Conservation (phyloP, 192 early-diverging fungal species). For the Coemansia sp. region DNA sequence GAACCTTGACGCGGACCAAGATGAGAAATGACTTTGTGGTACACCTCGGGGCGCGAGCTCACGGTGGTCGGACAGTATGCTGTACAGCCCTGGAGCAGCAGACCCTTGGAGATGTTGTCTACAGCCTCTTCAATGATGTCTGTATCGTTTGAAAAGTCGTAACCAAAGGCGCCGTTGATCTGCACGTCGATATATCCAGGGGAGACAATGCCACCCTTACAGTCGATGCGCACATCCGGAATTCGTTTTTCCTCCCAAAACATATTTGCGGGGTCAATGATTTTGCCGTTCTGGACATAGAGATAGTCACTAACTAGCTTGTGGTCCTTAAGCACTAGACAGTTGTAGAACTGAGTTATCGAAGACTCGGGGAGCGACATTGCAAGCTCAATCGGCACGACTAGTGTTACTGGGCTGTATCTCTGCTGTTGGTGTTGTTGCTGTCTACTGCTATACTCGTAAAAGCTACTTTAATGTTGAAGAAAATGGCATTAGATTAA, state of each 20-base stretch:
- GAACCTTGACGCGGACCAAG: conserved; percentile 67
- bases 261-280: conserved; percentile 69
- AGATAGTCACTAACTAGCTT: conserved; percentile 71
- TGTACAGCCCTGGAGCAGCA: conserved; percentile 78
- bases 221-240: conserved; percentile 71
- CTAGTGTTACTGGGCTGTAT: background rate
- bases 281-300: conserved; percentile 76
- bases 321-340: conserved; percentile 72
- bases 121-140: conserved; percentile 65
- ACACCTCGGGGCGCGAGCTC: conserved; percentile 69
- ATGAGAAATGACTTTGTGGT: conserved; percentile 61
- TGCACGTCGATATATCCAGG: conserved; percentile 82
- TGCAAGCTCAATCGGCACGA: background rate
- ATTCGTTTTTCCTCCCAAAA: conserved; percentile 69
- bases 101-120: conserved; percentile 67
- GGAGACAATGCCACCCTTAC: conserved; percentile 68
- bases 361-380: conserved; percentile 12
- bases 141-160: conserved; percentile 70
- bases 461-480: no score
- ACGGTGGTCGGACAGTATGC: conserved; percentile 81
- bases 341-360: conserved; percentile 75
- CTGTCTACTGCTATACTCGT: no score
- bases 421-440: background rate
- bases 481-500: no score
- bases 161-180: conserved; percentile 81